phyloP scores from a whole-genome alignment of 352 stramenopile species.

The Phytophthora pluvialis region DNA sequence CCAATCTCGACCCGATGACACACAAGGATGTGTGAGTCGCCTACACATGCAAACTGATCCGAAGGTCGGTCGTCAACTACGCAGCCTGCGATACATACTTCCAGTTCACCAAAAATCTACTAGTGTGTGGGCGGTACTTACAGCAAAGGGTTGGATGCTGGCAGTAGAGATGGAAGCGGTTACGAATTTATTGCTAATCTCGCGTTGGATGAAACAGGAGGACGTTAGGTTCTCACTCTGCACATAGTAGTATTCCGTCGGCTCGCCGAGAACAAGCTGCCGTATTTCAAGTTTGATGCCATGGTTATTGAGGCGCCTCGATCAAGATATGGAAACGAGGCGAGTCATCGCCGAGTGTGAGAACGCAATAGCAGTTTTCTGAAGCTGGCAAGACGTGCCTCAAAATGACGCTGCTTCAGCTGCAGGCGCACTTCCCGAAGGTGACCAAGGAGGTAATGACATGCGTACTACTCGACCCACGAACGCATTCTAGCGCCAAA shows the following conservation, averaged over 20 bases:
- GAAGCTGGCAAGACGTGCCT: too few species aligned
- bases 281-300: too few species aligned
- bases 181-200: conserved; percentile 7
- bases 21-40: background rate
- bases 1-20: background rate
- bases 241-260: conserved; percentile 8
- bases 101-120: background rate
- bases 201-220: conserved; percentile 3
- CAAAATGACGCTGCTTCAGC: too few species aligned
- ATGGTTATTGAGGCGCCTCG: too few species aligned
- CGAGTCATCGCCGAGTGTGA: too few species aligned
- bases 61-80: background rate
- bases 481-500: background rate
- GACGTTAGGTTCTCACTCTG: background rate
- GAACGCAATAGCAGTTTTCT: too few species aligned
- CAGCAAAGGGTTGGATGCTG: too few species aligned
- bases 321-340: too few species aligned
- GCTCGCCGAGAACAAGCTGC: conserved; percentile 4
- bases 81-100: background rate
- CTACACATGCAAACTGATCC: background rate
- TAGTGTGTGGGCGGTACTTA: background rate
- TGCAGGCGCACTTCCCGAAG: too few species aligned
- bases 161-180: conserved; percentile 2
- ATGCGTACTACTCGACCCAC: background rate
- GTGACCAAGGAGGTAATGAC: conserved; percentile 11